Conservation (phyloP, 1,284 basidiomycete genomes). For the Vanrija sp. region DNA sequence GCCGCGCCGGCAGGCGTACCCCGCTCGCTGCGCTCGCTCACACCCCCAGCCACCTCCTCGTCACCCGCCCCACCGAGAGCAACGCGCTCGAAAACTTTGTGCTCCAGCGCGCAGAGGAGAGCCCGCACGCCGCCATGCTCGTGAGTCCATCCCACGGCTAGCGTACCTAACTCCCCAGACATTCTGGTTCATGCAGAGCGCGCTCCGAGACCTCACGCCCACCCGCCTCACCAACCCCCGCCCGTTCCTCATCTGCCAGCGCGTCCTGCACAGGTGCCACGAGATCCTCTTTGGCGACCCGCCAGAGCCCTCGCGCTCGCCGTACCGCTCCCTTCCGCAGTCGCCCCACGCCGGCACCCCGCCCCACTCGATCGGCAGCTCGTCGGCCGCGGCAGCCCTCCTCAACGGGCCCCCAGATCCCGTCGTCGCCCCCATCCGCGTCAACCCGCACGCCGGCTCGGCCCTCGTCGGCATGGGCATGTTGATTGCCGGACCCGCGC, state of each 20-base stretch:
- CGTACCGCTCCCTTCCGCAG: slow-evolving; percentile 57
- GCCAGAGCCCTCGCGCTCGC: slow-evolving; percentile 60
- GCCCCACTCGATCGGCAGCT: slow-evolving; percentile 1
- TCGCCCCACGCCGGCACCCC: slow-evolving; percentile 31
- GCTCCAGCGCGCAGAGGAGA: slow-evolving; percentile 75
- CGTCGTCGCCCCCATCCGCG: slow-evolving; percentile 51
- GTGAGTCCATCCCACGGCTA: slow-evolving; percentile 56
- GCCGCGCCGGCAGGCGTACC: too few relatives aligned
- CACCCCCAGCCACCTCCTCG: slow-evolving; percentile 71
- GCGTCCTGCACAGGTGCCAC: slow-evolving; percentile 87
- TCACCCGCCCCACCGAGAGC: slow-evolving; percentile 82
- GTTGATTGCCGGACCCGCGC: slow-evolving; percentile 71
- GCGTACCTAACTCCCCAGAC: slow-evolving; percentile 57
- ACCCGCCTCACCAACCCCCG: slow-evolving; percentile 61
- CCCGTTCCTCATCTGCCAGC: slow-evolving; percentile 87
- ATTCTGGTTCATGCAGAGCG: slow-evolving; percentile 95
- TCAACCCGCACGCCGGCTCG: slow-evolving; percentile 68
- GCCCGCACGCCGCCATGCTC: slow-evolving; percentile 88
- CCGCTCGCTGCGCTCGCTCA: background rate
- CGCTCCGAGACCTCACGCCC: slow-evolving; percentile 75
- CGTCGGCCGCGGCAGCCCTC: background rate
- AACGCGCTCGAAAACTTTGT: slow-evolving; percentile 89
- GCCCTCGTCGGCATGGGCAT: slow-evolving; percentile 82
- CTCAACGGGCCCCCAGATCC: background rate
- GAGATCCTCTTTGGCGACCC: slow-evolving; percentile 94